Evolutionary conservation across 306 rosid species (phyloP), one percentile per base, ranked within the genome.

Genomic region (Begonia peltatifolia): DNA sequence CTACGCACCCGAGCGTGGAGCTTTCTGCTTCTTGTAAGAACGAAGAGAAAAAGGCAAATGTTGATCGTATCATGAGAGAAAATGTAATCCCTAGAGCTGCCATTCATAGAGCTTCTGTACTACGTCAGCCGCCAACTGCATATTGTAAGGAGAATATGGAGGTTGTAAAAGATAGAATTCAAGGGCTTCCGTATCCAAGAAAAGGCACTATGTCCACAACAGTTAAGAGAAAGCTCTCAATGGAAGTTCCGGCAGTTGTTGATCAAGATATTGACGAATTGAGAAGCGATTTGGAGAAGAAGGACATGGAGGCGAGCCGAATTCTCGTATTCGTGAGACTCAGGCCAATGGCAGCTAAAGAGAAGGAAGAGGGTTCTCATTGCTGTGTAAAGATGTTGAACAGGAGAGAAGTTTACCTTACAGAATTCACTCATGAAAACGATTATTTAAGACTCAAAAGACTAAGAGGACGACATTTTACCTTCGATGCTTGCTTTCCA

Each of bases 301-400:
- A 54, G 46, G 56, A 60, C 17, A 35, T 41, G 49, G 42, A 36
- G 6, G 78, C 63, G 62, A 90, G 87, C 47, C 59, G 87, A 53
- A 90, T 90, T 56, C 42, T 74, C 16, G 97, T 90, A 66, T 90
- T 80, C 17, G 95, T 90, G 72, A 83, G 97, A 79, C 72, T 90
- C 6, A 72, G 97, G 58, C 97, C 97, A 2, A 78, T 85, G 97
- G 80, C 70, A 10, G 83, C 67, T 82, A 90, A 80, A 64, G 97
- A 90, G 48, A 78, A 60, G 66, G 92, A 90, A 52, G 78, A 51
- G 25, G 90, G 86, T 25, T 80, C 94, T 0, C 59, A 85, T 63
- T 68, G 95, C 62, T 85, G 94, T 18, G 92, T 90, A 9, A 80
- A 72, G 59, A 73, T 86, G 15, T 78, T 69, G 56, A 80, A 85